Evolutionary conservation across 352 stramenopile genomes (phyloP), one percentile per base, ranked within the genome.

Genomic region (Phytophthora tubulina): DNA sequence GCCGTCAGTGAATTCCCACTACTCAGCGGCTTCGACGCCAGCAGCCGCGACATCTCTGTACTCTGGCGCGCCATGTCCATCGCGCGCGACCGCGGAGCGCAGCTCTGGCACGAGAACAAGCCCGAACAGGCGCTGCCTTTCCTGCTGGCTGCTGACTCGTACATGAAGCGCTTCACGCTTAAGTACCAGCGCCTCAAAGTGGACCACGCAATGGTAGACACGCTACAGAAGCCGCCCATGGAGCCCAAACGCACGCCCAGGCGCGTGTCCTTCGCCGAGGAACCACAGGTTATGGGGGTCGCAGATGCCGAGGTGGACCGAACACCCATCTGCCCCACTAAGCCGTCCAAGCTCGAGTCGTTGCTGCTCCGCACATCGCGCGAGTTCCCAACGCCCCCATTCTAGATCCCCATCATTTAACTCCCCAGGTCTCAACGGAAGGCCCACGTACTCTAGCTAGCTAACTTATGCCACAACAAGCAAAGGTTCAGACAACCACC

Each of bases 121-220:
- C 86, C 80, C 11, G 88, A 96, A 56, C 85, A 94, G 69, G 88
- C 88, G 17, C 71, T 96, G 30, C 82, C 86, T 0, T 92, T 96
- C 70, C 75, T 96, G 21, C 78, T 94, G 8, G 85, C 86, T 6
- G 88, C 88, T 13, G 88, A 96, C 57, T 93, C 88, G 46, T 96
- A 96, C 84, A 94, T 96, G 88, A 93, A 93, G 72, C 88, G 88
- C 60, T 96, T 96, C 72, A 93, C 88, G 61, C 80, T 94, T 74
- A 94, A 96, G 77, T 93, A 92, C 65, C 86, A 96, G 72, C 85
- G 86, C 32, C 76, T 96, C 21, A 94, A 92, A 79, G 88, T 96
- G 35, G 88, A 96, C 48, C 85, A 93, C 67, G 88, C 88, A 35
- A 89, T 96, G 84, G 78, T 96, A 9, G 85, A 93, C 59, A 86